Conservation (phyloP, 208 protist species). For the Trypanosoma platydactyli region DNA sequence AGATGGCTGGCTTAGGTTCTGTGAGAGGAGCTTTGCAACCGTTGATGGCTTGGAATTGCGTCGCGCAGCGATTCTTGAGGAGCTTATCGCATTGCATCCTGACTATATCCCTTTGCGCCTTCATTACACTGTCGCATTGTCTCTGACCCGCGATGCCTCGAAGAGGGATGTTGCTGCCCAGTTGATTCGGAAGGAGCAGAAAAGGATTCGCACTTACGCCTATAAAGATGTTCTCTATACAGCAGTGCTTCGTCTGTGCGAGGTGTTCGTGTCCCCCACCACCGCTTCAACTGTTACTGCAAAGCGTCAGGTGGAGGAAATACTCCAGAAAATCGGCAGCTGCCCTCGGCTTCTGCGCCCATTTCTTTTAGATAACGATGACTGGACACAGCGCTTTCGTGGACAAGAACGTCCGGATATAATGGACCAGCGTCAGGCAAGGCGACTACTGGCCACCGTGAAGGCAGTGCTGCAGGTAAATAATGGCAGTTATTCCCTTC, state of each 20-base stretch:
- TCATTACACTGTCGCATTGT: conserved; percentile 57
- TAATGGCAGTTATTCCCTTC: background rate
- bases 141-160: conserved; percentile 13
- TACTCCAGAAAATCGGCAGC: conserved; percentile 15
- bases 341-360: conserved; percentile 27
- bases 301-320: background rate
- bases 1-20: conserved; percentile 47
- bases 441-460: conserved; percentile 11
- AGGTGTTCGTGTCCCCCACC: conserved; percentile 33
- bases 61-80: conserved; percentile 63
- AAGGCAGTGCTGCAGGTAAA: background rate
- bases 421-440: conserved; percentile 23
- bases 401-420: conserved; percentile 20
- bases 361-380: conserved; percentile 11
- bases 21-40: conserved; percentile 48
- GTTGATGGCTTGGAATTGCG: conserved; percentile 29
- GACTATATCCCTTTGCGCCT: conserved; percentile 62
- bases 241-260: conserved; percentile 39
- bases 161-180: conserved; percentile 1
- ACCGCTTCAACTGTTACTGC: background rate
- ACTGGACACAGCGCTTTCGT: conserved; percentile 13
- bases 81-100: conserved; percentile 78
- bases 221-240: conserved; percentile 32
- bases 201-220: conserved; percentile 21
- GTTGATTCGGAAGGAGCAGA: conserved; percentile 19